Conservation (phyloP, 2,329 filamentous ascomycete genomes). For the Lachnellula arida region DNA sequence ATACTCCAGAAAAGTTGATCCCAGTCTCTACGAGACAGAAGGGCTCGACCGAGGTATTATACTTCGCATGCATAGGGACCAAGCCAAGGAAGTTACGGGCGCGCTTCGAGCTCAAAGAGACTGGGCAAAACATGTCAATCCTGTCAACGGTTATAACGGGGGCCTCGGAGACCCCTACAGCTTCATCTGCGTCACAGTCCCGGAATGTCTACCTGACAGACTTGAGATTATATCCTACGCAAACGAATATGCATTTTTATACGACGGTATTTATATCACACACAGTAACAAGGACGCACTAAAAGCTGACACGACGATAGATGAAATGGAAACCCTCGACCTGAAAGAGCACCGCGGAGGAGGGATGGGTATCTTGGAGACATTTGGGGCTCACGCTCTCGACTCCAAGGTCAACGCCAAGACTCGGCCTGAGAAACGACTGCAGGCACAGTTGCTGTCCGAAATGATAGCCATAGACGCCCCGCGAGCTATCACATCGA, state of each 20-base stretch:
- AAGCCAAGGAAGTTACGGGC: neutral
- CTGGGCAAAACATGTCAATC: neutral
- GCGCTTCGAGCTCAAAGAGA: neutral
- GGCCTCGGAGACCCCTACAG: neutral
- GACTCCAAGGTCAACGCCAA: constrained; percentile 1
- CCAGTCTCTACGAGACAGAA: constrained; percentile 1
- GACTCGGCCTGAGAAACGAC: constrained; percentile 16
- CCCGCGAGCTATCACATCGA: constrained; percentile 22
- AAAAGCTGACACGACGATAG: neutral
- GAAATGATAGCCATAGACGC: constrained; percentile 30
- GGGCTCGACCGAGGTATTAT: constrained; percentile 3
- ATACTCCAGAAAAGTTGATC: constrained; percentile 1
- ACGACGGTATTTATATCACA: neutral
- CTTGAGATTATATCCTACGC: neutral
- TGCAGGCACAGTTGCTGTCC: constrained; percentile 15
- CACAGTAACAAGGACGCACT: neutral
- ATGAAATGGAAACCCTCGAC: neutral
- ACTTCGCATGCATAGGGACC: neutral
- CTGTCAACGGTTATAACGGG: neutral
- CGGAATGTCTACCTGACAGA: neutral
- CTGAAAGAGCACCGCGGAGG: neutral
- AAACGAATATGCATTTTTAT: neutral
- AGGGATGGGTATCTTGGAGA: neutral
- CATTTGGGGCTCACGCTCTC: neutral
- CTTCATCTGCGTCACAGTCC: neutral